These are phyloP conservation scores for Saccharomyces hybrid DNA, from an alignment of 1,139 yeast species.

Conservation along the genomic window DNA sequence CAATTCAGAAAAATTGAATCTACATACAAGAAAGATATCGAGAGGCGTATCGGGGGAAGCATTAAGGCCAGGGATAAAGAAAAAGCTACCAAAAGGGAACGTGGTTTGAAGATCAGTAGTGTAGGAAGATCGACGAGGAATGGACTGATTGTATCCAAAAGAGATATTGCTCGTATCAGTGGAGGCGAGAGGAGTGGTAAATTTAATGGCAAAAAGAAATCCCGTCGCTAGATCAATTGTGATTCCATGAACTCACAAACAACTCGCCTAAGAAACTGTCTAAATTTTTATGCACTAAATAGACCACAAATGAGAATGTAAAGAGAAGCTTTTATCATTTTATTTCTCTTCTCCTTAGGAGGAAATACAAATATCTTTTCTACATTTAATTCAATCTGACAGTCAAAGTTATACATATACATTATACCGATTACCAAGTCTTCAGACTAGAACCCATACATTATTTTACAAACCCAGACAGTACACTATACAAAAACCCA, in stretches of 20 bases:
- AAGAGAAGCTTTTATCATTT: neutral
- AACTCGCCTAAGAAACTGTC: neutral
- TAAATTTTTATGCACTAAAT: neutral
- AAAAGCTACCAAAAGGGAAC: slow-evolving; percentile 44
- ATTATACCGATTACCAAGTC: neutral
- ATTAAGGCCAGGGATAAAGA: slow-evolving; percentile 26
- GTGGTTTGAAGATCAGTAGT: slow-evolving; percentile 70
- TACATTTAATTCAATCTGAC: neutral
- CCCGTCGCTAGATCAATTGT: neutral
- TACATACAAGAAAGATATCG: slow-evolving; percentile 36
- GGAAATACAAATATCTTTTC: neutral
- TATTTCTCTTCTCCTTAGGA: neutral
- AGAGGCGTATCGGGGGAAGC: slow-evolving; percentile 51
- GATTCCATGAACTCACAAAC: neutral
- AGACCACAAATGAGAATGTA: neutral
- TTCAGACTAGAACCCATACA: neutral
- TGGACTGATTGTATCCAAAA: slow-evolving; percentile 67
- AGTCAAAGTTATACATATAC: neutral
- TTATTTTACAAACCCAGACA: neutral
- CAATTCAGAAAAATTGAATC: slow-evolving; percentile 52
- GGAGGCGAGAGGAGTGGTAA: slow-evolving; percentile 16
- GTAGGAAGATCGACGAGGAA: slow-evolving; percentile 76
- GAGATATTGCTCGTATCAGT: slow-evolving; percentile 52
- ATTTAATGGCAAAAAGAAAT: neutral
- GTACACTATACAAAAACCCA: neutral